phyloP scores from a whole-genome alignment of 2,329 filamentous ascomycete species.

The Penicillium glabrum region DNA sequence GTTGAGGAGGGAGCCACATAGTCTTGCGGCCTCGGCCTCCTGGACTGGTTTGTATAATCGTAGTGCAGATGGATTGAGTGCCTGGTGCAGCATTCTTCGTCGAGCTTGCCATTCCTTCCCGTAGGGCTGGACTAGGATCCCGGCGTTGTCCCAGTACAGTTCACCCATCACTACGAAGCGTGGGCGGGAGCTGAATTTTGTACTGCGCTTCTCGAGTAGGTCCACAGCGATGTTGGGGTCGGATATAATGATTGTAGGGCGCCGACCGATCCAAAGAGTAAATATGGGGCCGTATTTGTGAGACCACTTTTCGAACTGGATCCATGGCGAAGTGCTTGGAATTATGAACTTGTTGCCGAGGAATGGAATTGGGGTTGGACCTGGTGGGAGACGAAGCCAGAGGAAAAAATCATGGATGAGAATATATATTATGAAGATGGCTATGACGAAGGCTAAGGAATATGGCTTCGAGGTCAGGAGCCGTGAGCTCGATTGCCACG shows the following conservation, averaged over 20 bases:
- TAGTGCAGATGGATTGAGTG: constrained; percentile 50
- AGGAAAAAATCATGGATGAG: constrained; percentile 25
- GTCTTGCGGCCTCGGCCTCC: constrained; percentile 48
- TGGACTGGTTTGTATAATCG: constrained; percentile 52
- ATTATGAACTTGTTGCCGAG: constrained; percentile 27
- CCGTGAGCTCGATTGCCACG: too few species aligned
- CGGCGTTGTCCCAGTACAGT: constrained; percentile 39
- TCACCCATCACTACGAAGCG: constrained; percentile 31
- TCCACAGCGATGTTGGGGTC: constrained; percentile 34
- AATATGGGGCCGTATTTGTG: constrained; percentile 37
- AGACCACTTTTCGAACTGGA: constrained; percentile 35
- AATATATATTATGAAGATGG: constrained; percentile 27
- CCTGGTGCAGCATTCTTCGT: constrained; percentile 47
- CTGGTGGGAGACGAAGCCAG: constrained; percentile 31
- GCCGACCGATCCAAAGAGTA: constrained; percentile 35
- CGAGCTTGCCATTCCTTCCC: constrained; percentile 51
- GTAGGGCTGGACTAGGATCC: constrained; percentile 52
- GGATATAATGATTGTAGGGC: constrained; percentile 38
- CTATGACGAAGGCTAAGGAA: constrained; percentile 7
- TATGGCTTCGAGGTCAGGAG: neutral
- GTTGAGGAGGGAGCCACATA: constrained; percentile 45
- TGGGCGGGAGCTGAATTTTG: constrained; percentile 39
- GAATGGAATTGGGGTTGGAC: constrained; percentile 26
- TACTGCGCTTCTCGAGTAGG: constrained; percentile 39
- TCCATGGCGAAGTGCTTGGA: constrained; percentile 25